Base-by-base conservation (phyloP, 108 stramenopile genomes). In the Cylindrotheca fusiformis region DNA sequence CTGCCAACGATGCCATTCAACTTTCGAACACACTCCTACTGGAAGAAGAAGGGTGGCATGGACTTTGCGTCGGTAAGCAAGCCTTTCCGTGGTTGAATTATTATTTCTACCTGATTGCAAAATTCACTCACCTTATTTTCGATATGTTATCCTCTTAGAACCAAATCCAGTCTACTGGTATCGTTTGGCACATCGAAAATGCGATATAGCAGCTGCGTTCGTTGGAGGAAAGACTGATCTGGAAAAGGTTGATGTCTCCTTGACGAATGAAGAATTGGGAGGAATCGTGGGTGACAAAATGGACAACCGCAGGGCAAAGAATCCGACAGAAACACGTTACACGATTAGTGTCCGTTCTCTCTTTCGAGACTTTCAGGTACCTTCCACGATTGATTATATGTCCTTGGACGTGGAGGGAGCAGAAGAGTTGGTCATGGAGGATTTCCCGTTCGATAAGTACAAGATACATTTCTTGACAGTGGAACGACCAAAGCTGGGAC, bases 381-480 rank as follows among this genome's bases (percentile, higher is more conserved):
- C 68, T 1, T 45, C 29, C n/a, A 45, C 12, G 1, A 60, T 60
- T 65, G 84, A 86, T 53, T 86, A 86, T 51, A 25, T 86, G 36
- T 65, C 61, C 6, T 54, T 86, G 49, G 84, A 86, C 52, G 81
- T 86, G 47, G 84, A 86, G 59, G 84, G 84, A 4, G 84, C 84
- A 2, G 84, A 86, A 61, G 26, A 31, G 20, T 68, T 77, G 33
- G 65, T 86, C 30, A 67, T 86, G 78, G 51, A 55, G 33, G 55
- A 53, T 1, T 86, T 86, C 61, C 84, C 84, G 4, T 80, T 74
- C 12, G 59, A 74, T 24, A 17, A 61, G 0, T 86, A 86, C 58
- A 64, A 22, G n/a, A 41, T 86, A 51, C 24, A 41, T 21, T 44
- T 81, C 12, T 24, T 82, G 53, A 81, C 84, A 33, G 58, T 81